Evolutionary conservation across 2,329 filamentous ascomycete species (phyloP).

Genomic region (Trichothecium sympodiale): DNA sequence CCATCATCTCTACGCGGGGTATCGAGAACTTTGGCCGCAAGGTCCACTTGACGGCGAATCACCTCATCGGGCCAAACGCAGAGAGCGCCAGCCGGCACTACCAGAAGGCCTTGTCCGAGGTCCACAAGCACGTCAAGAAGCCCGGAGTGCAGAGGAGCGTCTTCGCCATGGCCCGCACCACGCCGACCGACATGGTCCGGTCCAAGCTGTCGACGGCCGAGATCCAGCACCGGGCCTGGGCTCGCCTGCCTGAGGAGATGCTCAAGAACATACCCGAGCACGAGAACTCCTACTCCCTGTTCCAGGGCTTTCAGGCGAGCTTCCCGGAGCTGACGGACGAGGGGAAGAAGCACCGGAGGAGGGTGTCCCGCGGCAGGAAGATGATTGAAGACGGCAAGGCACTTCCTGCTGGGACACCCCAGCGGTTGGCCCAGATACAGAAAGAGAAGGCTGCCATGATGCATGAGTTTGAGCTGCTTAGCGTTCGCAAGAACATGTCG

Average conservation of each 20-base stretch:
- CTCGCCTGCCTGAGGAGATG: slow-evolving; percentile 82
- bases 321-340: slow-evolving; percentile 63
- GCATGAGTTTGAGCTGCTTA: slow-evolving; percentile 83
- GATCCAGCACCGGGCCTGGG: slow-evolving; percentile 86
- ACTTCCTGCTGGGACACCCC: slow-evolving; percentile 39
- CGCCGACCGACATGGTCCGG: slow-evolving; percentile 87
- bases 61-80: slow-evolving; percentile 63
- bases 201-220: slow-evolving; percentile 82
- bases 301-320: slow-evolving; percentile 91
- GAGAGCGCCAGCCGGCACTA: slow-evolving; percentile 54
- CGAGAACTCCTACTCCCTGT: slow-evolving; percentile 79
- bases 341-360: slow-evolving; percentile 58
- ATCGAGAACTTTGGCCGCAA: slow-evolving; percentile 90
- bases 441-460: slow-evolving; percentile 70
- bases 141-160: slow-evolving; percentile 80
- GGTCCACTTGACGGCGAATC: slow-evolving; percentile 84
- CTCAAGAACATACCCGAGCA: slow-evolving; percentile 80
- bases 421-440: slow-evolving; percentile 62
- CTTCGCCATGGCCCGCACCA: slow-evolving; percentile 82
- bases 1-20: slow-evolving; percentile 53
- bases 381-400: slow-evolving; percentile 51
- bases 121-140: slow-evolving; percentile 78
- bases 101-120: slow-evolving; percentile 74
- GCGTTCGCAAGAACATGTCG: slow-evolving; percentile 93
- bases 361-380: slow-evolving; percentile 65